Percentiles rank a stretch among this genome's conserved stretches.
Conservation (phyloP, 495 filamentous ascomycete genomes). For the Hypomontagnella submonticulosa region DNA sequence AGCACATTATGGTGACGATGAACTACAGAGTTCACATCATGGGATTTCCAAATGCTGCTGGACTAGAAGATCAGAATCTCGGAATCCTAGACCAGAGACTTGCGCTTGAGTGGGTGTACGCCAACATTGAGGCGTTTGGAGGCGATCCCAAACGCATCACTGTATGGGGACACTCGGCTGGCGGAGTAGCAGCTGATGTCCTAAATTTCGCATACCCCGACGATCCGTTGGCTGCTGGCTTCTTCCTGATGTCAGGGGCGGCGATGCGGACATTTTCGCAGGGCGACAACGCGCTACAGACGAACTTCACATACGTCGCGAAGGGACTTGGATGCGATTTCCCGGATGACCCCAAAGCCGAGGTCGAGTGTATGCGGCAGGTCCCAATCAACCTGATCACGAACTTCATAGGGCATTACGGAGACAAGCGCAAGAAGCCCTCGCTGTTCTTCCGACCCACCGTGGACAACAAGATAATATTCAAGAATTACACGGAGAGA, state of each 20-base stretch:
- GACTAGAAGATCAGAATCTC: constrained; percentile 55
- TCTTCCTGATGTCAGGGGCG: constrained; percentile 61
- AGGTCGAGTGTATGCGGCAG: constrained; percentile 58
- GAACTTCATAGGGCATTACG: constrained; percentile 55
- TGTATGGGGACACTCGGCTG: constrained; percentile 63
- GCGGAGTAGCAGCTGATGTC: constrained; percentile 55
- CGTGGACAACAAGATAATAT: constrained; percentile 55
- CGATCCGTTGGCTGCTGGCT: constrained; percentile 57
- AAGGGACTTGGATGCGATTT: constrained; percentile 53
- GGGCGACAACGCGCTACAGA: constrained; percentile 48
- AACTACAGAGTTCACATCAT: constrained; percentile 72
- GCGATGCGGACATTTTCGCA: constrained; percentile 50
- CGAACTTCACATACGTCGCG: constrained; percentile 59
- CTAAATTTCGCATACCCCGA: constrained; percentile 58
- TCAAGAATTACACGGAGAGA: constrained; percentile 56
- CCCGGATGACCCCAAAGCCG: constrained; percentile 47
- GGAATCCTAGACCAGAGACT: constrained; percentile 69
- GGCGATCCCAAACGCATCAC: constrained; percentile 71
- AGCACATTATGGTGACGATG: constrained; percentile 66
- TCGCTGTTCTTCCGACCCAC: constrained; percentile 54
- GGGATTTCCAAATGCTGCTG: constrained; percentile 64
- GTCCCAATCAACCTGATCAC: constrained; percentile 51
- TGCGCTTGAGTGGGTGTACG: constrained; percentile 73
- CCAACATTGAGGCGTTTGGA: constrained; percentile 74
- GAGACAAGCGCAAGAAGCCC: constrained; percentile 49